phyloP scores from a whole-genome alignment of 768 basidiomycete species.

The Phylloporus scabripes region DNA sequence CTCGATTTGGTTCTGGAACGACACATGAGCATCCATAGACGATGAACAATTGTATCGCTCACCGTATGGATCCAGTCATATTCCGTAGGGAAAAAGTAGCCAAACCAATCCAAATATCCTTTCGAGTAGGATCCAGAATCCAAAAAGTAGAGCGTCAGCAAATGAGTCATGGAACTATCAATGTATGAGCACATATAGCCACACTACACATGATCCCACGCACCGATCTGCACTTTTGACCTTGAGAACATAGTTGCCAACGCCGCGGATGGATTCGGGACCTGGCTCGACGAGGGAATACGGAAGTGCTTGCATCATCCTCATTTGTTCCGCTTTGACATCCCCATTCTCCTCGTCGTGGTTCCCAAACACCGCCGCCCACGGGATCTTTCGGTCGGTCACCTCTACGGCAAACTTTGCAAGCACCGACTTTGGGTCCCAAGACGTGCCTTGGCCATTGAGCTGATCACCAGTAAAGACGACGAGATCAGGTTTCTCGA shows the following conservation, averaged over 20 bases:
- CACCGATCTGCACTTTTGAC: constrained; percentile 80
- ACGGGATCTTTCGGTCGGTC: constrained; percentile 72
- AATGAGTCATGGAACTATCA: constrained; percentile 75
- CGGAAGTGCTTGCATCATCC: constrained; percentile 70
- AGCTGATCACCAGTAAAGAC: constrained; percentile 93
- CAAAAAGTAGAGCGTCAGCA: constrained; percentile 88
- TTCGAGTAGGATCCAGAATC: constrained; percentile 79
- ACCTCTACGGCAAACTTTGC: constrained; percentile 83
- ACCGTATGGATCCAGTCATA: constrained; percentile 85
- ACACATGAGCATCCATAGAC: not conserved
- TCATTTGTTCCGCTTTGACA: constrained; percentile 58
- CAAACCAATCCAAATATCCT: constrained; percentile 53
- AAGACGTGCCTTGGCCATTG: constrained; percentile 85
- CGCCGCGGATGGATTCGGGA: constrained; percentile 80
- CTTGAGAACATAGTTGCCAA: constrained; percentile 88
- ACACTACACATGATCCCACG: constrained; percentile 29
- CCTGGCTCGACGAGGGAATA: constrained; percentile 81
- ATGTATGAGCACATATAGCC: constrained; percentile 5
- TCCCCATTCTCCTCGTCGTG: constrained; percentile 79
- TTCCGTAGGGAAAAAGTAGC: constrained; percentile 57
- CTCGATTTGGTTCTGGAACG: constrained; percentile 60
- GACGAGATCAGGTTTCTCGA: constrained; percentile 84
- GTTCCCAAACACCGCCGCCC: constrained; percentile 93
- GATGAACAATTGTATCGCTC: constrained; percentile 12
- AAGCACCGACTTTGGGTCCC: constrained; percentile 83